Evolutionary conservation across 257 asterid genomes (phyloP), one percentile per base, ranked within the genome.

Genomic region (Przewalskia tangutica): DNA sequence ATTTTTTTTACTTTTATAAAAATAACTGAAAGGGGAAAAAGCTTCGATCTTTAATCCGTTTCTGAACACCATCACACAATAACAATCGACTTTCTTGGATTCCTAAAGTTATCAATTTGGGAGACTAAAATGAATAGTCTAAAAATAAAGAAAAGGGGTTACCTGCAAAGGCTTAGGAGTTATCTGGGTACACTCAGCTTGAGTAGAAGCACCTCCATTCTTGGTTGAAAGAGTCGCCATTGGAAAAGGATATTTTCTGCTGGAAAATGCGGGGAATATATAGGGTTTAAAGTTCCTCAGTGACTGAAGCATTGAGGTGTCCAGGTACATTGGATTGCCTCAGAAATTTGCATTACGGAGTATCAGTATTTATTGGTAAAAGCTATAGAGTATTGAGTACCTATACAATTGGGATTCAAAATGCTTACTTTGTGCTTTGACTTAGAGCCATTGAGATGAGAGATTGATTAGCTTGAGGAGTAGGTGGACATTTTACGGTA

Each of bases 91-190:
- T 11, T 11, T 64, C 9, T 5, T 13, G 20, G 44, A 27, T 3
- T 48, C 77, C 55, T n/a, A 77, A 77, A 77, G 34, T 13, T 38
- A 55, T n/a, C 7, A 55, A 42, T 55, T 55, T 58, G 81, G 54
- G n/a, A 36, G 53, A 77, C 5, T 18, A 77, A 5, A 12, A 40
- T 12, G 42, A 9, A 51, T 38, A 5, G 42, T 3, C 42, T 23
- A 17, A 6, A 40, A 6, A 46, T 46, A 86, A 56, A 3, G 12
- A 68, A 63, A 65, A 80, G 38, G 83, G 85, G 79, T 11, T 58
- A 93, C 98, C 97, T 93, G 97, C 59, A 88, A 81, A 51, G 95
- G 94, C 48, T 84, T 89, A 77, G 92, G 81, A n/a, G 84, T 16
- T 54, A 80, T 79, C 59, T 62, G 83, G 79, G 85, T 81, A 14